Conservation (phyloP, 176 grass and related monocot species). For the Puccinellia tenuiflora region DNA sequence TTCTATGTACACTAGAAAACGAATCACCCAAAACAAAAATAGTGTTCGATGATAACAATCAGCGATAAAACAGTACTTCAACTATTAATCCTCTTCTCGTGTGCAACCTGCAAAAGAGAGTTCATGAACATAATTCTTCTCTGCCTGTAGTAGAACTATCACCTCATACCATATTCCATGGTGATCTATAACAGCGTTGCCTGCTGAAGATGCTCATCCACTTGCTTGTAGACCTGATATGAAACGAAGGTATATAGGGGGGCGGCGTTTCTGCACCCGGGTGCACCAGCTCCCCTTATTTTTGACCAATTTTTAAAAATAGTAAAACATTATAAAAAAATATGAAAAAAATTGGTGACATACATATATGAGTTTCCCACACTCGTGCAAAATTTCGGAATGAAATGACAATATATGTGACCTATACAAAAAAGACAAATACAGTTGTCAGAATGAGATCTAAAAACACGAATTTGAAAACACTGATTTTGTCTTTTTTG, state of each 20-base stretch:
- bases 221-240: constrained; percentile 43
- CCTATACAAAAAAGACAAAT: too few species aligned
- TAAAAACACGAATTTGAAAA: too few species aligned
- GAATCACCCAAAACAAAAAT: neutral
- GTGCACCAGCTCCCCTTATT: too few species aligned
- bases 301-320: too few species aligned
- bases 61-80: neutral
- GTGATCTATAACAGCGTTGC: constrained; percentile 16
- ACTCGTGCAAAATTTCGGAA: too few species aligned
- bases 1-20: neutral
- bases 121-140: constrained; percentile 5
- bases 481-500: too few species aligned
- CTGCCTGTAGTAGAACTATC: constrained; percentile 26
- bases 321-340: too few species aligned
- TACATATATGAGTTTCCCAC: too few species aligned
- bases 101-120: constrained; percentile 24
- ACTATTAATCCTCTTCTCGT: constrained; percentile 3
- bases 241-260: constrained; percentile 29
- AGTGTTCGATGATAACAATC: neutral
- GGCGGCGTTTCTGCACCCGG: too few species aligned
- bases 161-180: constrained; percentile 59
- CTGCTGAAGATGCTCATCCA: constrained; percentile 35
- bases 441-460: too few species aligned
- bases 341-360: too few species aligned
- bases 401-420: too few species aligned